Percentiles rank a stretch among this genome's conserved stretches.
phyloP scores from a whole-genome alignment of 371 early-diverging fungal species.

The Nematocida ironsii region DNA sequence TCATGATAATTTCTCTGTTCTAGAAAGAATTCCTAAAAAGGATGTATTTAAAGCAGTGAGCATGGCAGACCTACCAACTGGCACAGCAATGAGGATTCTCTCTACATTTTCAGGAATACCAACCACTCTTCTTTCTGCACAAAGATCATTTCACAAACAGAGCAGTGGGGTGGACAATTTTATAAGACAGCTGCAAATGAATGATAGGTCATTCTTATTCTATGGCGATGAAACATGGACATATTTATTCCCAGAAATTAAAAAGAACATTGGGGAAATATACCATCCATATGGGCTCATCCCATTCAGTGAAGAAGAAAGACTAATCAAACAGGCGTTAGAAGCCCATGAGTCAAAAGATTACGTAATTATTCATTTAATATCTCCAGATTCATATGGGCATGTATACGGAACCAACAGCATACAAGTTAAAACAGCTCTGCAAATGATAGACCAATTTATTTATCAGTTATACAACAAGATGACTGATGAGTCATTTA shows the following conservation, averaged over 20 bases:
- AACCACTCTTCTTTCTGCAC: conserved; percentile 61
- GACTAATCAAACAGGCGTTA: conserved; percentile 52
- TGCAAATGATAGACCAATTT: conserved; percentile 78
- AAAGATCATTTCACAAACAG: conserved; percentile 57
- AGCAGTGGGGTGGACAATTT: conserved; percentile 55
- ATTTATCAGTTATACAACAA: conserved; percentile 73
- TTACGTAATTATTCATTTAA: conserved; percentile 36
- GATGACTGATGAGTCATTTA: conserved; percentile 79
- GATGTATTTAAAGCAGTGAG: conserved; percentile 48
- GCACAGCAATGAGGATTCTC: conserved; percentile 64
- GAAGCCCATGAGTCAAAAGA: conserved; percentile 23
- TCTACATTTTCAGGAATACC: conserved; percentile 65
- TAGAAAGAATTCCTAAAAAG: conserved; percentile 14
- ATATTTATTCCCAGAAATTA: conserved; percentile 62
- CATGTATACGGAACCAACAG: conserved; percentile 71
- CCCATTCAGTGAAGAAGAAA: conserved; percentile 51
- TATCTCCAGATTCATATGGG: conserved; percentile 65
- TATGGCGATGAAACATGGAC: conserved; percentile 70
- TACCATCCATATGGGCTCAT: conserved; percentile 57
- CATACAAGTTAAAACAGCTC: conserved; percentile 77
- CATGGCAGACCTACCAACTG: conserved; percentile 67
- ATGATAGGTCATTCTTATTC: conserved; percentile 34
- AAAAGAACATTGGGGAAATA: conserved; percentile 6
- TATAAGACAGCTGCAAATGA: conserved; percentile 41
- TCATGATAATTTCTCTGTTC: conserved; percentile 40